These are phyloP conservation scores for Ophiostoma quercus DNA, from an alignment of 2,329 filamentous ascomycete genomes.

Conservation along the genomic window DNA sequence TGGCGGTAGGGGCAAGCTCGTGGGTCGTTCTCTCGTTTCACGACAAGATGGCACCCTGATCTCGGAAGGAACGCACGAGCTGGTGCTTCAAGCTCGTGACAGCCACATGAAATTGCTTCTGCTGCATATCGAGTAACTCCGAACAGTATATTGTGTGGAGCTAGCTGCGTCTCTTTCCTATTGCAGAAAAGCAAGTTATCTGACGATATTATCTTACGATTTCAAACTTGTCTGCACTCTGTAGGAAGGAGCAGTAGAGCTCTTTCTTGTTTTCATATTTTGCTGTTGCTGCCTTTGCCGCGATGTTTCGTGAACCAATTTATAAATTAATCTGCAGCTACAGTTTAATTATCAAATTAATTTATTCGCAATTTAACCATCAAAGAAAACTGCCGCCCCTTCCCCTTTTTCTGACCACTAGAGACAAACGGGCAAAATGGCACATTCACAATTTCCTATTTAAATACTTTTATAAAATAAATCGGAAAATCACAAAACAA, in stretches of 20 bases:
- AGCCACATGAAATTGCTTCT: not conserved
- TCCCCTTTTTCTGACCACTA: not conserved
- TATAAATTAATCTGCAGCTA: not conserved
- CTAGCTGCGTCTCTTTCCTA: not conserved
- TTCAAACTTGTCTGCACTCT: no score
- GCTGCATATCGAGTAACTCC: not conserved
- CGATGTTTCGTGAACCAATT: not conserved
- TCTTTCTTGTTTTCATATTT: not conserved
- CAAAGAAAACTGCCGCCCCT: not conserved
- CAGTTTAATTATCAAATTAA: not conserved
- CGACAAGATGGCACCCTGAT: not conserved
- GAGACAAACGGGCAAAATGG: not conserved
- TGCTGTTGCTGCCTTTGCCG: not conserved
- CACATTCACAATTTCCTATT: not conserved
- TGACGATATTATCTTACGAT: conserved; percentile 8
- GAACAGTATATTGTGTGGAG: not conserved
- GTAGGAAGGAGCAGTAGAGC: not conserved
- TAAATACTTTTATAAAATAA: conserved; percentile 4
- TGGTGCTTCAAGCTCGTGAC: not conserved
- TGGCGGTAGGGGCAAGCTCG: not conserved
- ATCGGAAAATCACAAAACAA: not conserved
- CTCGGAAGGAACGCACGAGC: not conserved
- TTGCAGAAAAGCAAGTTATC: not conserved
- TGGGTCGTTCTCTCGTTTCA: not conserved
- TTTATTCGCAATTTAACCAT: not conserved